Evolutionary conservation across 2,329 filamentous ascomycete genomes (phyloP).

Genomic region (Botrytis byssoidea): DNA sequence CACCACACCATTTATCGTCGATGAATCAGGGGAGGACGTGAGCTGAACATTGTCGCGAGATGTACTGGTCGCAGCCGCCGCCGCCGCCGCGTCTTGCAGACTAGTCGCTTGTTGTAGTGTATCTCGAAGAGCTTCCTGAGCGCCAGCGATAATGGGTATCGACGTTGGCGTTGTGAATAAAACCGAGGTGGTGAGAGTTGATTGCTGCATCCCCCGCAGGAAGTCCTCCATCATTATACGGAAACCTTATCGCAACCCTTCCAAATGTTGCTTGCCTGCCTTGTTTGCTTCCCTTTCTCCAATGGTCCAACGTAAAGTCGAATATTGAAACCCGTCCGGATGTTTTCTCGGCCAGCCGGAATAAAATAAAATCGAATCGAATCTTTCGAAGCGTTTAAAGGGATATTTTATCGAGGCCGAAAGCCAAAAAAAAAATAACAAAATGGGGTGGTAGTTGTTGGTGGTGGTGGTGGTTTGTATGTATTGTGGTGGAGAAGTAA

Average conservation of each 20-base stretch:
- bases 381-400: background rate
- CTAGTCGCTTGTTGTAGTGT: slow-evolving; percentile 14
- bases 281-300: background rate
- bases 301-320: background rate
- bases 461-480: background rate
- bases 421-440: background rate
- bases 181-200: slow-evolving; percentile 30
- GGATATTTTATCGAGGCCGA: background rate
- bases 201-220: slow-evolving; percentile 28
- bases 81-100: background rate
- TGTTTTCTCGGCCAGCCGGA: slow-evolving; percentile 19
- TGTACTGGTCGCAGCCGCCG: background rate
- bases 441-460: background rate
- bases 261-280: background rate
- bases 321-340: slow-evolving; percentile 11
- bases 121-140: slow-evolving; percentile 19
- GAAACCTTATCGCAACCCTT: slow-evolving; percentile 20
- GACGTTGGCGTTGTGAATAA: slow-evolving; percentile 20
- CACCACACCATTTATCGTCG: slow-evolving; percentile 71
- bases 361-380: background rate
- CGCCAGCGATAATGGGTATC: slow-evolving; percentile 18
- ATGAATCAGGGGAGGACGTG: slow-evolving; percentile 38
- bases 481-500: slow-evolving; percentile 10
- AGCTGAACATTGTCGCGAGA: slow-evolving; percentile 6
- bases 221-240: slow-evolving; percentile 27